phyloP scores from a whole-genome alignment of 2,329 filamentous ascomycete genomes.

The Aspergillus carbonarius region DNA sequence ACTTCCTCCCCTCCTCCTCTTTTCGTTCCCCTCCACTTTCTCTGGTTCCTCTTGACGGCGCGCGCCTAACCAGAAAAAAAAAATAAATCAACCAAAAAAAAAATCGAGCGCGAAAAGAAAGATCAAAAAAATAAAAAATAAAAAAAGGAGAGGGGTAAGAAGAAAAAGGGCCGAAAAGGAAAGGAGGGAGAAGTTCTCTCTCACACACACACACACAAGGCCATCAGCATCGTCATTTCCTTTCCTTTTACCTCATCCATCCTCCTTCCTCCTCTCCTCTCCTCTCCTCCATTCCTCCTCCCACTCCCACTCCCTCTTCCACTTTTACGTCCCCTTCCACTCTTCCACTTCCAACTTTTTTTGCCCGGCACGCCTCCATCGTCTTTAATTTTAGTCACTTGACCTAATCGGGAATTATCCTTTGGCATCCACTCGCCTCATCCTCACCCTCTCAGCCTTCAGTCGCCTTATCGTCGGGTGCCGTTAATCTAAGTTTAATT shows the following conservation, averaged over 20 bases:
- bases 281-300: conserved; percentile 3
- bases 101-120: conserved; percentile 1
- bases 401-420: conserved; percentile 4
- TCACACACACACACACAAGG: conserved; percentile 1
- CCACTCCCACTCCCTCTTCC: background rate
- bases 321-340: background rate
- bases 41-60: conserved; percentile 17
- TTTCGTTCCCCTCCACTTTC: conserved; percentile 16
- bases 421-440: conserved; percentile 1
- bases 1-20: conserved; percentile 16
- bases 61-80: conserved; percentile 12
- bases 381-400: conserved; percentile 4
- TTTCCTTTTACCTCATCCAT: conserved; percentile 2
- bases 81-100: conserved; percentile 5
- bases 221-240: conserved; percentile 1
- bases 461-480: background rate
- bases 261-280: conserved; percentile 1
- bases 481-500: conserved; percentile 8
- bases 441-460: background rate
- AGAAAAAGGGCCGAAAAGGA: conserved; percentile 1
- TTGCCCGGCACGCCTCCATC: background rate
- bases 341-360: background rate
- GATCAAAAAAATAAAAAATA: conserved; percentile 5
- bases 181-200: background rate
- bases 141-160: conserved; percentile 2